Evolutionary conservation across 1,284 basidiomycete species (phyloP).

Genomic region (Prillingera fragicola): DNA sequence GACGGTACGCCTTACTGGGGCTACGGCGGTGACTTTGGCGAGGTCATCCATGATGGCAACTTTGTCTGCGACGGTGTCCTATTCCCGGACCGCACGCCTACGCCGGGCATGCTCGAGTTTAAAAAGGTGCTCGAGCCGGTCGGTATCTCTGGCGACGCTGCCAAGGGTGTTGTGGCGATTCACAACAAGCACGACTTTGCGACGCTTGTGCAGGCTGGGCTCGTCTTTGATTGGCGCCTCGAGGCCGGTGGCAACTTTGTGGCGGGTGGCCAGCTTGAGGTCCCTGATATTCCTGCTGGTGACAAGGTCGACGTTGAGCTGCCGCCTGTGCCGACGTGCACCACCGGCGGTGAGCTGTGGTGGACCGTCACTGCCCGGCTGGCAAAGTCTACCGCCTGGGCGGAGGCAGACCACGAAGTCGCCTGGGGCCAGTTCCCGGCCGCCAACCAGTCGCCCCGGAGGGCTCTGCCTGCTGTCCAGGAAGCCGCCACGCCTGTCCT

Average conservation of each 20-base stretch:
- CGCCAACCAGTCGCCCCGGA: too few species aligned
- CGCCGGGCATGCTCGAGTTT: slow-evolving; percentile 19
- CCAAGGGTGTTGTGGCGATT: slow-evolving; percentile 5
- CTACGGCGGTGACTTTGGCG: slow-evolving; percentile 30
- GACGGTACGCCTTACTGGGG: slow-evolving; percentile 18
- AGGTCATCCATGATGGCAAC: slow-evolving; percentile 23
- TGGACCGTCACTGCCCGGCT: slow-evolving; percentile 6
- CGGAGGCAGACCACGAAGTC: slow-evolving; percentile 15
- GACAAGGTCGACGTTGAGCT: neutral
- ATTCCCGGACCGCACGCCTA: slow-evolving; percentile 23
- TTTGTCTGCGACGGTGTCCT: slow-evolving; percentile 25
- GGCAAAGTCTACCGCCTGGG: slow-evolving; percentile 8
- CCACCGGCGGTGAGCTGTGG: slow-evolving; percentile 1
- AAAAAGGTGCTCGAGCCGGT: slow-evolving; percentile 20
- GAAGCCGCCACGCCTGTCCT: slow-evolving; percentile 1
- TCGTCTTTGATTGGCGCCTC: slow-evolving; percentile 9
- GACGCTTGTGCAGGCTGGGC: neutral
- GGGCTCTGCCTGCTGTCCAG: too few species aligned
- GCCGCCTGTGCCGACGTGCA: neutral
- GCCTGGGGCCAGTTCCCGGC: slow-evolving; percentile 13
- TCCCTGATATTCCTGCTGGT: slow-evolving; percentile 3
- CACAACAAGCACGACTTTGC: slow-evolving; percentile 14
- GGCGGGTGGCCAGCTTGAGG: neutral
- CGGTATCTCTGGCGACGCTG: neutral
- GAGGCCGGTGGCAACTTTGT: slow-evolving; percentile 1